Conservation (phyloP, 2,329 filamentous ascomycete species). For the Diatrype stigma region DNA sequence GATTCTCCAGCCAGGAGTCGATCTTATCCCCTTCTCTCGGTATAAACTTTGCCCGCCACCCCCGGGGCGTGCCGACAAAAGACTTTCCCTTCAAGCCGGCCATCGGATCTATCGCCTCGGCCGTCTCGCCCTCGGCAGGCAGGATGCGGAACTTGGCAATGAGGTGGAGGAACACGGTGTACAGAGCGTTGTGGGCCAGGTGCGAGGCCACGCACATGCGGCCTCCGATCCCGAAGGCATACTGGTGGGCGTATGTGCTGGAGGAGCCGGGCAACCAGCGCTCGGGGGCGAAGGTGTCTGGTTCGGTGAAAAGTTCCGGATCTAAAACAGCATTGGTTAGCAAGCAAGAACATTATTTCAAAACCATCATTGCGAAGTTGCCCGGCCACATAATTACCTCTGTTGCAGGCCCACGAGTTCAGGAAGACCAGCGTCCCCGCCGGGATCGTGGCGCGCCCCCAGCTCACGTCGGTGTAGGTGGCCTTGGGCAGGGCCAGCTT, state of each 20-base stretch:
- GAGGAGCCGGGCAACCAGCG: slow-evolving; percentile 60
- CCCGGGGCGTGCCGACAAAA: slow-evolving; percentile 9
- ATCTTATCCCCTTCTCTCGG: slow-evolving; percentile 10
- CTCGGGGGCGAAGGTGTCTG: slow-evolving; percentile 56
- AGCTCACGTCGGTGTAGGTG: slow-evolving; percentile 56
- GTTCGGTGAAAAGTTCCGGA: slow-evolving; percentile 53
- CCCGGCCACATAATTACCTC: too few species aligned
- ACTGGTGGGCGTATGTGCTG: slow-evolving; percentile 47
- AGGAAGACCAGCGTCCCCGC: slow-evolving; percentile 61
- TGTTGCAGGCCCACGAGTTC: slow-evolving; percentile 66
- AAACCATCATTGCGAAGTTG: too few species aligned
- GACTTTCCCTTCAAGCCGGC: slow-evolving; percentile 7
- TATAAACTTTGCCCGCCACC: slow-evolving; percentile 10
- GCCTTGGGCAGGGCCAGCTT: slow-evolving; percentile 58
- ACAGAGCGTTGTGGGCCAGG: slow-evolving; percentile 61
- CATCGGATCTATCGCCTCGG: slow-evolving; percentile 11
- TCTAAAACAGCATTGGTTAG: slow-evolving; percentile 27
- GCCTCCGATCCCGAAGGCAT: slow-evolving; percentile 50
- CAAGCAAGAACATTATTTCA: not conserved
- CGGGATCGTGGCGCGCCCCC: slow-evolving; percentile 55
- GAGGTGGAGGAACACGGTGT: slow-evolving; percentile 59
- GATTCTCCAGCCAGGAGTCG: slow-evolving; percentile 8
- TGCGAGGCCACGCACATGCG: slow-evolving; percentile 64
- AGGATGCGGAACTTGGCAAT: slow-evolving; percentile 48
- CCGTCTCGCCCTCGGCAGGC: slow-evolving; percentile 2